A percentile compares a stretch with the other conserved stretches of the same genome.
These are phyloP conservation scores for Sporothrix luriei DNA, from an alignment of 2,329 filamentous ascomycete genomes.

Conservation along the genomic window DNA sequence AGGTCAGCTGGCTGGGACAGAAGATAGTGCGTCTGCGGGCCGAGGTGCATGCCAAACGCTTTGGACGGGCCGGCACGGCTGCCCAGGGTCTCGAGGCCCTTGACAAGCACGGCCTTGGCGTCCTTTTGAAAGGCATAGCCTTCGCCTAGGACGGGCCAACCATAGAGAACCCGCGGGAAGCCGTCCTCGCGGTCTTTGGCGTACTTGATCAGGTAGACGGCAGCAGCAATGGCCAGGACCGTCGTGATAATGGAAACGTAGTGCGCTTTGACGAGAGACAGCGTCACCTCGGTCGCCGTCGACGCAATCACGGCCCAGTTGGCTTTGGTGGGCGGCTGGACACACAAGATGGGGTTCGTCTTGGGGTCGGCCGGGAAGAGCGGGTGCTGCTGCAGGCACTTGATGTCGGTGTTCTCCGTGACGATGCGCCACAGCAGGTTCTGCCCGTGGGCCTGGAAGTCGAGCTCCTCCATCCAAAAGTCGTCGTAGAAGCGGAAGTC, in stretches of 20 bases:
- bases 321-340: not conserved
- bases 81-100: slow-evolving; percentile 20
- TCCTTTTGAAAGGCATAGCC: slow-evolving; percentile 27
- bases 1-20: slow-evolving; percentile 26
- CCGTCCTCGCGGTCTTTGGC: not conserved
- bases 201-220: not conserved
- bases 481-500: slow-evolving; percentile 34
- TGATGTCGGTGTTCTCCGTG: slow-evolving; percentile 35
- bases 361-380: slow-evolving; percentile 33
- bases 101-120: slow-evolving; percentile 22
- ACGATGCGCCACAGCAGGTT: slow-evolving; percentile 35
- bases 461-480: slow-evolving; percentile 34
- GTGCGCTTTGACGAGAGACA: slow-evolving; percentile 20
- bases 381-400: slow-evolving; percentile 34
- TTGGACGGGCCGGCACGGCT: slow-evolving; percentile 11
- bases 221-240: not conserved
- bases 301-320: slow-evolving; percentile 19
- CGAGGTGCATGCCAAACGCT: slow-evolving; percentile 31
- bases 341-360: slow-evolving; percentile 33
- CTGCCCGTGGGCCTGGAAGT: slow-evolving; percentile 34
- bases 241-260: not conserved
- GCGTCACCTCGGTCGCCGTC: slow-evolving; percentile 13
- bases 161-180: slow-evolving; percentile 20
- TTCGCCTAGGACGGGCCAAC: slow-evolving; percentile 29
- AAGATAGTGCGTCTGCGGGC: slow-evolving; percentile 29